Conservation (phyloP, 257 asterid genomes). For the Solanum lycopersicoides region DNA sequence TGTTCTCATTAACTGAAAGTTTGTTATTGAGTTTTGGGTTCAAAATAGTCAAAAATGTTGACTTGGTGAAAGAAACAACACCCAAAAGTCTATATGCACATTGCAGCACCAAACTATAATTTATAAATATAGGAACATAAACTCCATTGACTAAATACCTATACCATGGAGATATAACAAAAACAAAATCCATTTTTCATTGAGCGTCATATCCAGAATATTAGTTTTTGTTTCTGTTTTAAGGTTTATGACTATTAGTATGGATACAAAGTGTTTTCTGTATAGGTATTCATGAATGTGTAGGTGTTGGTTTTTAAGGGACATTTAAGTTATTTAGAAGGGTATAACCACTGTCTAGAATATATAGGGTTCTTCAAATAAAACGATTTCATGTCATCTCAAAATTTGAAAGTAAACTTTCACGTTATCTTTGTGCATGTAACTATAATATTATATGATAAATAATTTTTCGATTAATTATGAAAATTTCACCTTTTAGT, state of each 20-base stretch:
- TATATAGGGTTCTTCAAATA: too few relatives aligned
- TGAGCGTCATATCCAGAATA: background rate
- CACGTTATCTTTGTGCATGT: background rate
- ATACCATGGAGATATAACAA: background rate
- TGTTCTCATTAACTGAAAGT: background rate
- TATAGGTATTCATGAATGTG: too few relatives aligned
- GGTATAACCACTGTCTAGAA: background rate
- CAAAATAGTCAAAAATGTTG: background rate
- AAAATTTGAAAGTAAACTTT: background rate
- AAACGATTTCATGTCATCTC: background rate
- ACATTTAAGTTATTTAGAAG: too few relatives aligned
- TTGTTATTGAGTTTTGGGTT: background rate
- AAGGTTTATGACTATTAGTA: too few relatives aligned
- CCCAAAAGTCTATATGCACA: background rate
- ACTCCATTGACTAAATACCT: background rate
- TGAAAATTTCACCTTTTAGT: too few relatives aligned
- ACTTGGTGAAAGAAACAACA: background rate
- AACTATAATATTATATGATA: too few relatives aligned
- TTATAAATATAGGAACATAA: too few relatives aligned
- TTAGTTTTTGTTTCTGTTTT: background rate
- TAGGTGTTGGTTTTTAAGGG: too few relatives aligned
- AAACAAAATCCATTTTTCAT: background rate
- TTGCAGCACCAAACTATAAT: background rate
- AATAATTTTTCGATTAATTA: too few relatives aligned
- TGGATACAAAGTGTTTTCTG: too few relatives aligned